These are phyloP conservation scores for Astrocystis sublimbata DNA, from an alignment of 495 filamentous ascomycete species.

Conservation along the genomic window DNA sequence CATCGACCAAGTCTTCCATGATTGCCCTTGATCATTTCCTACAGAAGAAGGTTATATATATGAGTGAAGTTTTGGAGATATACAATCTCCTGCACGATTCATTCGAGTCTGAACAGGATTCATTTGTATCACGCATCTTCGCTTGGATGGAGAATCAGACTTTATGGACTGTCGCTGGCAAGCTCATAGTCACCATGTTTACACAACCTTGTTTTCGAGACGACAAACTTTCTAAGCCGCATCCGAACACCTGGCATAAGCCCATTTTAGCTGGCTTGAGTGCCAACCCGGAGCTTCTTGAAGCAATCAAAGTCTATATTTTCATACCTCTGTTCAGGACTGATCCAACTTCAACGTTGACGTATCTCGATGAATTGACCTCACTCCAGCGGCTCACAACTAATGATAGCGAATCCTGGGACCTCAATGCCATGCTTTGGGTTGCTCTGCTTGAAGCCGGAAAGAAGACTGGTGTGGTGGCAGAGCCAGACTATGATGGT, in stretches of 20 bases:
- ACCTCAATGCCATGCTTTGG: conserved; percentile 58
- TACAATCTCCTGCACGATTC: conserved; percentile 38
- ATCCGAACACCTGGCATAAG: conserved; percentile 46
- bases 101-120: conserved; percentile 24
- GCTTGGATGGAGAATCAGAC: conserved; percentile 64
- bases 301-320: conserved; percentile 70
- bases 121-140: conserved; percentile 52
- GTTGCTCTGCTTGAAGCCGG: conserved; percentile 72
- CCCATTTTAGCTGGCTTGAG: conserved; percentile 51
- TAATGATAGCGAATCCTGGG: conserved; percentile 44
- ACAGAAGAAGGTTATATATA: conserved; percentile 49
- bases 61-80: conserved; percentile 38
- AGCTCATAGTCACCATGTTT: conserved; percentile 62
- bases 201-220: conserved; percentile 34
- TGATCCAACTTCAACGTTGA: conserved; percentile 53
- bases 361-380: conserved; percentile 55
- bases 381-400: conserved; percentile 39
- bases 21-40: conserved; percentile 62
- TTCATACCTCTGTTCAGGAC: conserved; percentile 69
- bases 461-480: conserved; percentile 75
- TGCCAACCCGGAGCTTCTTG: conserved; percentile 55
- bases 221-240: conserved; percentile 33
- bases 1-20: conserved; percentile 62
- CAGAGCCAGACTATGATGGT: conserved; percentile 62
- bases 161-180: conserved; percentile 64